phyloP scores from a whole-genome alignment of 1,284 basidiomycete species.

The Irpex sp. region DNA sequence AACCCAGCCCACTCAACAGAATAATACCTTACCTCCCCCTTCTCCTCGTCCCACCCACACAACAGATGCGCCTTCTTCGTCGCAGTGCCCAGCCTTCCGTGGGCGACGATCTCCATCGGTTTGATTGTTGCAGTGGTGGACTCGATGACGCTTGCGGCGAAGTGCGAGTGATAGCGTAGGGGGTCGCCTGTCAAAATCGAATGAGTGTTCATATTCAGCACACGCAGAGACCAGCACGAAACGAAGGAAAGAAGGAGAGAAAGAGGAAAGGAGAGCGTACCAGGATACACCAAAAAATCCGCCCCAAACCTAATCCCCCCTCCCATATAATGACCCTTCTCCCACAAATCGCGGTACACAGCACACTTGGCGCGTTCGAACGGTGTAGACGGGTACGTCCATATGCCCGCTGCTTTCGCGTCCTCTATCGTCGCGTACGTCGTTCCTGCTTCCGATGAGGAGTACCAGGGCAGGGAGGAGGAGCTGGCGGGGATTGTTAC shows the following conservation, averaged over 20 bases:
- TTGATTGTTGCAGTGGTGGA: slow-evolving; percentile 58
- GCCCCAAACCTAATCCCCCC: slow-evolving; percentile 92
- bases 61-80: slow-evolving; percentile 96
- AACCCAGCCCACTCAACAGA: slow-evolving; percentile 93
- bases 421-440: slow-evolving; percentile 55
- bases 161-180: slow-evolving; percentile 95
- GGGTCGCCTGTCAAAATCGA: slow-evolving; percentile 74
- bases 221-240: too few species aligned
- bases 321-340: slow-evolving; percentile 82
- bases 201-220: not conserved
- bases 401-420: slow-evolving; percentile 68
- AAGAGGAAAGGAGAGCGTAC: slow-evolving; percentile 39
- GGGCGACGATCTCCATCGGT: slow-evolving; percentile 93
- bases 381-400: slow-evolving; percentile 69
- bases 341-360: slow-evolving; percentile 80
- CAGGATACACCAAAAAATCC: slow-evolving; percentile 95
- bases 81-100: slow-evolving; percentile 92
- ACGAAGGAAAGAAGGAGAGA: not conserved
- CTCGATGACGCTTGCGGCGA: slow-evolving; percentile 80
- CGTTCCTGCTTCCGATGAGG: slow-evolving; percentile 33
- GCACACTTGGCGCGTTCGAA: slow-evolving; percentile 72
- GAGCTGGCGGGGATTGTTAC: slow-evolving; percentile 65
- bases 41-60: slow-evolving; percentile 81
- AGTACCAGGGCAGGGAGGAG: slow-evolving; percentile 54
- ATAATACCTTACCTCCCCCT: slow-evolving; percentile 67